Conservation (phyloP, 345 rosid species). For the Brassica juncea region DNA sequence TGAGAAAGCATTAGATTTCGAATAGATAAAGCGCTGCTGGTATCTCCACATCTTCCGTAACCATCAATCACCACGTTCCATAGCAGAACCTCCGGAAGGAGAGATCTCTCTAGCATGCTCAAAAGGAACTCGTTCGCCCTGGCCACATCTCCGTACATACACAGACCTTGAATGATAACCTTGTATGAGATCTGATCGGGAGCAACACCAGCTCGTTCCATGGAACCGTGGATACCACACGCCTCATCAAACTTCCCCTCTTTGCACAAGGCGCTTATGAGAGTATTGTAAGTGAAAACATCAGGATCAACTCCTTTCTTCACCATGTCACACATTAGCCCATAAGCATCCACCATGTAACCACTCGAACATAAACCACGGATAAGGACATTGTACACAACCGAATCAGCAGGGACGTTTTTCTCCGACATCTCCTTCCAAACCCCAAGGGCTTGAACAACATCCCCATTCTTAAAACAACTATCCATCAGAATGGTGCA, state of each 20-base stretch:
- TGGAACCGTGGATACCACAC: slow-evolving; percentile 45
- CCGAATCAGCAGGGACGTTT: slow-evolving; percentile 44
- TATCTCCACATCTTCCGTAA: slow-evolving; percentile 61
- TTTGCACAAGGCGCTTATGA: slow-evolving; percentile 63
- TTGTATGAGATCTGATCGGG: slow-evolving; percentile 65
- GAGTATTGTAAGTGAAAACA: slow-evolving; percentile 61
- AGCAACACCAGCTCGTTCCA: slow-evolving; percentile 56
- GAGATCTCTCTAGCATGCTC: slow-evolving; percentile 47
- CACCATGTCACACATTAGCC: slow-evolving; percentile 58
- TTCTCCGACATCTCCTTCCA: slow-evolving; percentile 52
- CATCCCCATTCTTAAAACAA: slow-evolving; percentile 61
- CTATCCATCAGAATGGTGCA: slow-evolving; percentile 74
- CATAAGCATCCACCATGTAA: slow-evolving; percentile 49
- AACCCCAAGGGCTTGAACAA: slow-evolving; percentile 47
- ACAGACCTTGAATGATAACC: slow-evolving; percentile 59
- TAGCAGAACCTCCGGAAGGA: slow-evolving; percentile 55
- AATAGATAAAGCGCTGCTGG: slow-evolving; percentile 46
- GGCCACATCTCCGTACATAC: slow-evolving; percentile 47
- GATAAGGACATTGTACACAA: slow-evolving; percentile 66
- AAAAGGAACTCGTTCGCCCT: slow-evolving; percentile 50
- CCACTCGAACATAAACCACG: slow-evolving; percentile 55
- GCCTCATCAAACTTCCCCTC: slow-evolving; percentile 61
- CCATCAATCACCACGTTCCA: slow-evolving; percentile 70
- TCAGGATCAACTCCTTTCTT: slow-evolving; percentile 68
- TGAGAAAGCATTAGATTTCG: slow-evolving; percentile 55